phyloP scores from a whole-genome alignment of 2,329 filamentous ascomycete genomes.

The Myrmaecium sp. region DNA sequence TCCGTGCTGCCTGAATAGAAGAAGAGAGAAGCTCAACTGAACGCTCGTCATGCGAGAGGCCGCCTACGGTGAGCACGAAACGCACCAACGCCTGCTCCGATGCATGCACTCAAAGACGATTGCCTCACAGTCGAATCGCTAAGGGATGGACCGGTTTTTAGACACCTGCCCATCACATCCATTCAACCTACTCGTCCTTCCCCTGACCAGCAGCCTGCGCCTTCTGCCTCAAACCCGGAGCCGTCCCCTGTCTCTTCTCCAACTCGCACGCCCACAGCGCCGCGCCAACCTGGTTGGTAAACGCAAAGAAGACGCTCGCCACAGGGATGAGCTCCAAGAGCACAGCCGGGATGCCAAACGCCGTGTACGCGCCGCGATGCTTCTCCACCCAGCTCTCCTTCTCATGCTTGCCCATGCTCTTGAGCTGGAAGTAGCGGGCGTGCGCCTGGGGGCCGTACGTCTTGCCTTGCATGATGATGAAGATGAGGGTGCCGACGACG shows the following conservation, averaged over 20 bases:
- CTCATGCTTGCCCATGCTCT: slow-evolving; percentile 55
- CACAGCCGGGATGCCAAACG: slow-evolving; percentile 67
- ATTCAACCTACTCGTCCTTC: too few species aligned
- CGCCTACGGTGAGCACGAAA: too few species aligned
- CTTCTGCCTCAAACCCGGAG: slow-evolving; percentile 19
- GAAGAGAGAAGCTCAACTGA: too few species aligned
- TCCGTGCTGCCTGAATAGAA: too few species aligned
- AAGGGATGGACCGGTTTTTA: too few species aligned
- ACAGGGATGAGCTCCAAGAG: slow-evolving; percentile 74
- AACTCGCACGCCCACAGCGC: slow-evolving; percentile 90
- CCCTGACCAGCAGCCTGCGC: too few species aligned
- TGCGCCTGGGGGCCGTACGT: slow-evolving; percentile 37
- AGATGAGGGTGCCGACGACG: slow-evolving; percentile 66
- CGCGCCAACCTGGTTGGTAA: slow-evolving; percentile 83
- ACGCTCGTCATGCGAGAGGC: too few species aligned
- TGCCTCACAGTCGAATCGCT: too few species aligned
- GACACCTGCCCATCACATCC: too few species aligned
- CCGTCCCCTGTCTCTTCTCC: slow-evolving; percentile 31
- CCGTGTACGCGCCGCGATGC: slow-evolving; percentile 61
- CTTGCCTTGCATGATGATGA: slow-evolving; percentile 53
- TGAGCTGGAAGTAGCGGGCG: slow-evolving; percentile 74
- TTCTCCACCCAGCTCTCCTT: slow-evolving; percentile 51
- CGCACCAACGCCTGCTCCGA: too few species aligned
- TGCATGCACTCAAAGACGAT: too few species aligned
- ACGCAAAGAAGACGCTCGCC: slow-evolving; percentile 67